phyloP scores from a whole-genome alignment of 2,329 filamentous ascomycete genomes.

The Madurella mycetomatis region DNA sequence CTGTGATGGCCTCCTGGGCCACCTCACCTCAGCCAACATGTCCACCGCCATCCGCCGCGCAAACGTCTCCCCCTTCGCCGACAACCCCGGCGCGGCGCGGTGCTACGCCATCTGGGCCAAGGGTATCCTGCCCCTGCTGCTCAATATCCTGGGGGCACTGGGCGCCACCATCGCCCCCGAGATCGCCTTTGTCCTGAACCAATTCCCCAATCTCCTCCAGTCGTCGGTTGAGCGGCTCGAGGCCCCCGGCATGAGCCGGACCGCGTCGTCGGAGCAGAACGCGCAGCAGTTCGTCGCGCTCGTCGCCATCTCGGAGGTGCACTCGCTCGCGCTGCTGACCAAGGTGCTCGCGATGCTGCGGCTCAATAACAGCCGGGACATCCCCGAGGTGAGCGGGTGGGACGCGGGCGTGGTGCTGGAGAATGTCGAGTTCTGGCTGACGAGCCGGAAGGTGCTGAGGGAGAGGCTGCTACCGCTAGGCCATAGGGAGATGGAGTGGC shows the following conservation, averaged over 20 bases:
- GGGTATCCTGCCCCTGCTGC: constrained; percentile 78
- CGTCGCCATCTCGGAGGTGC: constrained; percentile 68
- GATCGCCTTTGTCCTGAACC: constrained; percentile 80
- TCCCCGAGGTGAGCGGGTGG: constrained; percentile 66
- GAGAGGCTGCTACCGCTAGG: constrained; percentile 70
- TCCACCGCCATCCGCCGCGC: constrained; percentile 69
- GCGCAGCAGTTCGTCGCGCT: constrained; percentile 66
- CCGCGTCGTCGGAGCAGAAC: constrained; percentile 37
- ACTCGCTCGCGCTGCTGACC: constrained; percentile 72
- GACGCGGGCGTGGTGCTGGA: constrained; percentile 69
- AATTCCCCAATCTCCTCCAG: constrained; percentile 74
- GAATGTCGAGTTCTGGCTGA: constrained; percentile 78
- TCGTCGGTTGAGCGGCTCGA: constrained; percentile 71
- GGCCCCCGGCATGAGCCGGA: constrained; percentile 51
- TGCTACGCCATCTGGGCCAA: constrained; percentile 88
- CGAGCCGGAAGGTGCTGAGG: constrained; percentile 62
- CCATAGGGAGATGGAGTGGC: constrained; percentile 65
- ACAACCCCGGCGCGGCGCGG: constrained; percentile 61
- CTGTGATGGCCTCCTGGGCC: constrained; percentile 75
- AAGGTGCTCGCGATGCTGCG: constrained; percentile 66
- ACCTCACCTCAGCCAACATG: constrained; percentile 73
- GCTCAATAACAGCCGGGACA: constrained; percentile 62
- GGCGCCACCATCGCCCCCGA: constrained; percentile 79
- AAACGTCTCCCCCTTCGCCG: constrained; percentile 73
- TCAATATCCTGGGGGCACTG: constrained; percentile 81